Percentiles rank a stretch among this genome's conserved stretches.
Conservation (phyloP, 345 rosid species). For the Dovyalis caffra region DNA sequence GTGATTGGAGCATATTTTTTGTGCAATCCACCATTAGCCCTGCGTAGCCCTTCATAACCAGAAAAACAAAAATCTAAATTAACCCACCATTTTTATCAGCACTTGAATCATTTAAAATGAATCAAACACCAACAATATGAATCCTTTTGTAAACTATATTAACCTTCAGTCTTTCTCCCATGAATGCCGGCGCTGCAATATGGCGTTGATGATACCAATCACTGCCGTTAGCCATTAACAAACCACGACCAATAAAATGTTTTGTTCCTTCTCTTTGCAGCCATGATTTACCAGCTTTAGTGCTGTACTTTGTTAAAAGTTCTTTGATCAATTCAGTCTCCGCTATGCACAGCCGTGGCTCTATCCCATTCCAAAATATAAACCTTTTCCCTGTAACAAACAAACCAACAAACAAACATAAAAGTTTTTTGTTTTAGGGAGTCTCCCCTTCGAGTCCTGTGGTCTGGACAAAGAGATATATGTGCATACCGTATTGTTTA, state of each 20-base stretch:
- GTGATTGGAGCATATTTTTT: conserved; percentile 47
- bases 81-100: not conserved
- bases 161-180: conserved; percentile 32
- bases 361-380: conserved; percentile 80
- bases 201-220: conserved; percentile 52
- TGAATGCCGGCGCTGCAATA: conserved; percentile 34
- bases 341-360: conserved; percentile 78
- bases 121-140: not conserved
- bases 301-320: conserved; percentile 61
- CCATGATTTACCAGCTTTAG: conserved; percentile 85
- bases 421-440: not conserved
- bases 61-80: not conserved
- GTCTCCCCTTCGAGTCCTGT: not conserved
- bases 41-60: conserved; percentile 53
- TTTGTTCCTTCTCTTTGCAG: conserved; percentile 84
- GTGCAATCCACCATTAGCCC: conserved; percentile 90
- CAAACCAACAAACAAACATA: not conserved
- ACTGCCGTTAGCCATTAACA: conserved; percentile 71
- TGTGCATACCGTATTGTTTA: conserved; percentile 54
- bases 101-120: not conserved
- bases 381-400: conserved; percentile 72
- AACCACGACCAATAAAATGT: conserved; percentile 79
- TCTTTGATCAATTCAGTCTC: conserved; percentile 82
- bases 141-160: no score
- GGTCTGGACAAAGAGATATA: not conserved